phyloP scores from a whole-genome alignment of 164 flowering plant species.

The Piper longum region DNA sequence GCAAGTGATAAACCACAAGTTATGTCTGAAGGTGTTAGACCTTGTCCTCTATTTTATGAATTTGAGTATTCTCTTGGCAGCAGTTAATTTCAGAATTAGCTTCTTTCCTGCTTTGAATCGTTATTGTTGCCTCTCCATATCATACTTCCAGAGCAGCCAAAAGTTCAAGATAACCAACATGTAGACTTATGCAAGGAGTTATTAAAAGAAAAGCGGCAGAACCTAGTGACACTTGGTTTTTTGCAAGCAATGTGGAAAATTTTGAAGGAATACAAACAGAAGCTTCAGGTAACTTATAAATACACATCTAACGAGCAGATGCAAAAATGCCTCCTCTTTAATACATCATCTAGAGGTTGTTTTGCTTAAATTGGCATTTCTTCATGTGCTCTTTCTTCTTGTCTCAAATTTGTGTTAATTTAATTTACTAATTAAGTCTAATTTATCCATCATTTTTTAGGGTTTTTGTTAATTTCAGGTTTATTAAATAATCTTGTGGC shows the following conservation, averaged over 20 bases:
- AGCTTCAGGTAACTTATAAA: slow-evolving; percentile 38
- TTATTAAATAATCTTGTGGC: too few species aligned
- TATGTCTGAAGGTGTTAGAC: neutral
- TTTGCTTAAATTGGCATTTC: too few species aligned
- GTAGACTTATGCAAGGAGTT: neutral
- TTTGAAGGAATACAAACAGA: slow-evolving; percentile 48
- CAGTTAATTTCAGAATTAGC: neutral
- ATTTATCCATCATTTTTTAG: too few species aligned
- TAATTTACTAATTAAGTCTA: too few species aligned
- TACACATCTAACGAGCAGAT: neutral
- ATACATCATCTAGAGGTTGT: too few species aligned
- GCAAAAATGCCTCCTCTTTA: neutral
- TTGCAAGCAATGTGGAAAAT: slow-evolving; percentile 57
- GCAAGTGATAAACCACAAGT: neutral
- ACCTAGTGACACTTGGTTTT: slow-evolving; percentile 35
- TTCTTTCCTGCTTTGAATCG: too few species aligned
- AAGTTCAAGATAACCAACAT: too few species aligned
- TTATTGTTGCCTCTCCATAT: neutral
- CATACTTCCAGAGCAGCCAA: neutral
- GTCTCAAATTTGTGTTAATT: too few species aligned
- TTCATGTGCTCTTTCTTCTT: too few species aligned
- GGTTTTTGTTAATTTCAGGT: too few species aligned
- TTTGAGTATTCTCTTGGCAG: neutral
- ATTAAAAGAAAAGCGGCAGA: slow-evolving; percentile 9
- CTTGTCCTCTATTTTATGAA: neutral